These are phyloP conservation scores for Echria macrotheca DNA, from an alignment of 495 filamentous ascomycete genomes.

Conservation along the genomic window DNA sequence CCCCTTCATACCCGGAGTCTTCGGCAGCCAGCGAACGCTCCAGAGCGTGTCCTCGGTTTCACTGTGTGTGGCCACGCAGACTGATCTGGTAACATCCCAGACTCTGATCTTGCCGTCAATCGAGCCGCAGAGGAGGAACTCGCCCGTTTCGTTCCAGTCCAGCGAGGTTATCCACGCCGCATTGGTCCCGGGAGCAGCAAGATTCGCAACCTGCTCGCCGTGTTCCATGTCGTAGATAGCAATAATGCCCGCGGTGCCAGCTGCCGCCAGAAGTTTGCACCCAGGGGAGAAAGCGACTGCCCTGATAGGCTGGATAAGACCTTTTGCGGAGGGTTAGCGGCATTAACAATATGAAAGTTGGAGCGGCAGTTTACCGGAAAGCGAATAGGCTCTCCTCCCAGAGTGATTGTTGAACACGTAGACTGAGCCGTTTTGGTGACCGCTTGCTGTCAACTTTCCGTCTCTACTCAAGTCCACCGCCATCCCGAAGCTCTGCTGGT, in stretches of 20 bases:
- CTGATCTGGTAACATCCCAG: constrained; percentile 77
- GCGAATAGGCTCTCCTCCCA: constrained; percentile 75
- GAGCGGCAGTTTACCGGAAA: constrained; percentile 56
- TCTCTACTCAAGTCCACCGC: constrained; percentile 74
- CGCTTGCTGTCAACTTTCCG: constrained; percentile 80
- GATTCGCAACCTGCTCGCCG: constrained; percentile 85
- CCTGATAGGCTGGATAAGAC: constrained; percentile 78
- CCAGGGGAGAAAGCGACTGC: constrained; percentile 81
- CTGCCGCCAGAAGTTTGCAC: constrained; percentile 80
- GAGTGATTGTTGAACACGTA: constrained; percentile 93
- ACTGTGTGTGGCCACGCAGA: constrained; percentile 88
- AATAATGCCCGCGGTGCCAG: constrained; percentile 83
- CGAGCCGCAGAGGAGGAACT: constrained; percentile 81
- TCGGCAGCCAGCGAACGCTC: constrained; percentile 84
- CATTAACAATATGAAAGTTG: neutral
- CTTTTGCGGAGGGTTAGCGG: constrained; percentile 36
- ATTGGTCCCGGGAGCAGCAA: constrained; percentile 55
- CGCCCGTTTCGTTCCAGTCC: constrained; percentile 90
- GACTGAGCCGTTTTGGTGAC: constrained; percentile 88
- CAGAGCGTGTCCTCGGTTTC: constrained; percentile 85
- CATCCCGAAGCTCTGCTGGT: constrained; percentile 64
- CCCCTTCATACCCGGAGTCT: constrained; percentile 55
- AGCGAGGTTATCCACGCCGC: constrained; percentile 81
- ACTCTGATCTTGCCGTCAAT: constrained; percentile 93
- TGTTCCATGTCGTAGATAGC: constrained; percentile 85